A percentile compares a stretch with the other conserved stretches of the same genome.
phyloP scores from a whole-genome alignment of 148 eudicot genomes.

The Chenopodium berlandieri region DNA sequence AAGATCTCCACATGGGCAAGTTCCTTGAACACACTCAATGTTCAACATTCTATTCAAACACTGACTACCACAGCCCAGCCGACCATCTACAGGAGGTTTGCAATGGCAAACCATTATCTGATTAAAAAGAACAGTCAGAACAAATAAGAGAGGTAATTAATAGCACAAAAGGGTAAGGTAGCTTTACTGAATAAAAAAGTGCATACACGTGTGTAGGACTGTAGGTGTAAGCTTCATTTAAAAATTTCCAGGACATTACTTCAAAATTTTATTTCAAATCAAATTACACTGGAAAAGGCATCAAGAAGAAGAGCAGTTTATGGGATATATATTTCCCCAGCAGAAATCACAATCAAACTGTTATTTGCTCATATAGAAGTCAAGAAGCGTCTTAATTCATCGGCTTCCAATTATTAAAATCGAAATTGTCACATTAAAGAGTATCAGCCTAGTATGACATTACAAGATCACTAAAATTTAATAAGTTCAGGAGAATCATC shows the following conservation, averaged over 20 bases:
- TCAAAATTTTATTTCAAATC: neutral
- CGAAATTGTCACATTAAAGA: neutral
- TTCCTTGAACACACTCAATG: slow-evolving; percentile 86
- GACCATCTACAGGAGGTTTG: slow-evolving; percentile 69
- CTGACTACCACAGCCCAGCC: slow-evolving; percentile 80
- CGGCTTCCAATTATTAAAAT: neutral
- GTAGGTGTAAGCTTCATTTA: neutral
- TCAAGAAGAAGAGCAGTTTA: neutral
- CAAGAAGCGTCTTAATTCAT: neutral
- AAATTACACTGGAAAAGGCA: neutral
- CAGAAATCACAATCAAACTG: neutral
- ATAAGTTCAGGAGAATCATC: slow-evolving; percentile 6
- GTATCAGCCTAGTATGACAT: neutral
- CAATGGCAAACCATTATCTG: slow-evolving; percentile 98
- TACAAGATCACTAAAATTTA: neutral
- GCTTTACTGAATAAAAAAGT: neutral
- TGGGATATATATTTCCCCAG: neutral
- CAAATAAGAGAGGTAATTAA: neutral
- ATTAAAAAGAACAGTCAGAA: slow-evolving; percentile 18
- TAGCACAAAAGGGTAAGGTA: slow-evolving; percentile 4
- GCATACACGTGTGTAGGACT: neutral
- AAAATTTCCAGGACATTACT: too few relatives aligned
- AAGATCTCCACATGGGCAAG: slow-evolving; percentile 90
- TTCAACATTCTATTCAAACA: slow-evolving; percentile 96
- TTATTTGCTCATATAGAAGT: neutral